Conservation (phyloP, 257 asterid species). For the Linaria vulgaris region DNA sequence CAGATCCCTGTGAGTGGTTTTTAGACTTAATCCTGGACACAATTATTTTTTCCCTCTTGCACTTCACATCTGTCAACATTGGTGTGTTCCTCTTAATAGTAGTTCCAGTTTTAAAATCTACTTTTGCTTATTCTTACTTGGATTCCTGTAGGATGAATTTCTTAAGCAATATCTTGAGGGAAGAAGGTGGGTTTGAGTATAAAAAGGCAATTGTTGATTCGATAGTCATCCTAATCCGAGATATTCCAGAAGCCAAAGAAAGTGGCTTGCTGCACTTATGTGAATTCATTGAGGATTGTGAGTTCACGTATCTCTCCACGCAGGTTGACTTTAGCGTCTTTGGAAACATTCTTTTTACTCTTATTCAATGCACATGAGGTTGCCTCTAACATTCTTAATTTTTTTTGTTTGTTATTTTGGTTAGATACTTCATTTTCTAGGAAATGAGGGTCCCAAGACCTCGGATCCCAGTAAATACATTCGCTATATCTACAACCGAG, state of each 20-base stretch:
- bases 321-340: conserved; percentile 62
- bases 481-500: conserved; percentile 83
- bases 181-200: conserved; percentile 94
- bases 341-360: conserved; percentile 30
- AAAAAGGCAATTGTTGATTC: conserved; percentile 96
- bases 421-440: conserved; percentile 93
- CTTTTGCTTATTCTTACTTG: conserved; percentile 10
- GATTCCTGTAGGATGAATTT: conserved; percentile 71
- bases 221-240: conserved; percentile 89
- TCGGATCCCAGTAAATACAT: conserved; percentile 90
- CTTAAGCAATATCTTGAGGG: conserved; percentile 89
- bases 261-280: conserved; percentile 86
- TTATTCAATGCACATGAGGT: conserved; percentile 20
- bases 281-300: conserved; percentile 97
- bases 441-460: conserved; percentile 95
- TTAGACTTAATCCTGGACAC: conserved; percentile 19
- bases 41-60: conserved; percentile 8
- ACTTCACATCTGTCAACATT: conserved; percentile 22
- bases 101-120: conserved; percentile 6
- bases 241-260: conserved; percentile 95
- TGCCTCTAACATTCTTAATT: conserved; percentile 4
- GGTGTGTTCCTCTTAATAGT: conserved; percentile 3
- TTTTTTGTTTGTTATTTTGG: conserved; percentile 20
- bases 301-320: conserved; percentile 94
- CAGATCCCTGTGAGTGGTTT: conserved; percentile 79